Percentiles rank a stretch among this genome's conserved stretches.
Evolutionary conservation across 805 yeast species (phyloP).

Genomic region (Hemisphaericaspora nanyangensis): DNA sequence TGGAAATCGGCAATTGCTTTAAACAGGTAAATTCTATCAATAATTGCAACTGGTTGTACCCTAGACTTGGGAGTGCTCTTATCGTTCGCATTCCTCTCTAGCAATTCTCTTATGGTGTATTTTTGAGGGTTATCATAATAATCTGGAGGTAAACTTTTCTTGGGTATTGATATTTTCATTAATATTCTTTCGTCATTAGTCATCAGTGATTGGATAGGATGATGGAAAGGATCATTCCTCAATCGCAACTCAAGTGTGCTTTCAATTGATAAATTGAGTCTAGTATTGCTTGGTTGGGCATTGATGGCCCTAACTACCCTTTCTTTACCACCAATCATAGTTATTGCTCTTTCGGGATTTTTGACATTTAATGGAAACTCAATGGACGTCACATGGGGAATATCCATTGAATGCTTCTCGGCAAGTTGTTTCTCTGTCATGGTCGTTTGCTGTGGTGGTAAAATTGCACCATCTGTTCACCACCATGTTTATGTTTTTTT

Average conservation of each 20-base stretch:
- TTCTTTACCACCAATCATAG: conserved; percentile 63
- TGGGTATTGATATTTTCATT: conserved; percentile 59
- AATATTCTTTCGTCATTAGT: conserved; percentile 54
- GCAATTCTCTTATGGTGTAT: conserved; percentile 42
- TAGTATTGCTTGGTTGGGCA: conserved; percentile 20
- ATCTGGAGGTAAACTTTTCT: conserved; percentile 40
- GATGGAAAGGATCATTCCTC: conserved; percentile 46
- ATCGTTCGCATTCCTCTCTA: conserved; percentile 24
- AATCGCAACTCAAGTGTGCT: conserved; percentile 39
- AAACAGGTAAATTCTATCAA: conserved; percentile 68
- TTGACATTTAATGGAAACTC: conserved; percentile 76
- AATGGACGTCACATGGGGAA: conserved; percentile 69
- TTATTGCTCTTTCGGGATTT: conserved; percentile 58
- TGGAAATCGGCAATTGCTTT: conserved; percentile 90
- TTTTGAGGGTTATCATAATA: conserved; percentile 26
- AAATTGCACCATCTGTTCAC: no score
- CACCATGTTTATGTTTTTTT: no score
- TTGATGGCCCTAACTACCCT: conserved; percentile 41
- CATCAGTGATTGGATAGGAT: conserved; percentile 57
- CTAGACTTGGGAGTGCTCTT: conserved; percentile 25
- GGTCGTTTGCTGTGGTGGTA: neutral
- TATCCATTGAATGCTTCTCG: conserved; percentile 50
- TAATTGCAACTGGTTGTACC: conserved; percentile 61
- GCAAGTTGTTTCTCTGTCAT: conserved; percentile 2
- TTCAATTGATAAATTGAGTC: conserved; percentile 23